Conservation (phyloP, 2,329 filamentous ascomycete genomes). For the Anisogramma anomala region DNA sequence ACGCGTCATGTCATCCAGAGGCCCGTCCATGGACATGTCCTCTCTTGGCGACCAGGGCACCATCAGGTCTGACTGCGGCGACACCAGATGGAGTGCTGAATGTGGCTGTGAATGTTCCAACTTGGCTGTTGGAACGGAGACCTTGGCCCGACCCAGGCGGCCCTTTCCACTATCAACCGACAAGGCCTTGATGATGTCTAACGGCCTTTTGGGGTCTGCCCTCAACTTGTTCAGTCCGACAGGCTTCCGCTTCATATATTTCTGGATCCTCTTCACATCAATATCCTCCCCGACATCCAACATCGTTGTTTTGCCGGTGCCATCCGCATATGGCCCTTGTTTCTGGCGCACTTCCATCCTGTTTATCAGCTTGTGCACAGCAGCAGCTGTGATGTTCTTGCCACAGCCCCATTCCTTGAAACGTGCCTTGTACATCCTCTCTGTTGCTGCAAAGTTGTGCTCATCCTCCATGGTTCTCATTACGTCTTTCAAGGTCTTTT, state of each 20-base stretch:
- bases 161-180: conserved; percentile 7
- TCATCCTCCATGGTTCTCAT: conserved; percentile 20
- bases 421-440: conserved; percentile 25
- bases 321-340: neutral
- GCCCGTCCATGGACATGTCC: neutral
- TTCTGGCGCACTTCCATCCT: conserved; percentile 17
- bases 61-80: neutral
- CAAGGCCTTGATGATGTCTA: conserved; percentile 10
- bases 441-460: conserved; percentile 19
- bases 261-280: conserved; percentile 9
- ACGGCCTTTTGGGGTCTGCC: neutral
- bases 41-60: neutral
- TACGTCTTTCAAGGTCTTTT: conserved; percentile 20
- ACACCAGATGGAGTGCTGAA: neutral
- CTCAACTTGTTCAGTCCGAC: conserved; percentile 3
- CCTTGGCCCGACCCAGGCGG: neutral
- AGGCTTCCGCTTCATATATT: conserved; percentile 12
- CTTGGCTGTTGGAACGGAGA: conserved; percentile 3
- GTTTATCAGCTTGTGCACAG: conserved; percentile 20
- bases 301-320: neutral
- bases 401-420: conserved; percentile 24
- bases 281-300: neutral
- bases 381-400: conserved; percentile 23
- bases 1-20: neutral
- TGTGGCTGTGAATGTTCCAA: neutral